phyloP scores from a whole-genome alignment of 2,329 filamentous ascomycete species.

The Fusarium zealandicum region DNA sequence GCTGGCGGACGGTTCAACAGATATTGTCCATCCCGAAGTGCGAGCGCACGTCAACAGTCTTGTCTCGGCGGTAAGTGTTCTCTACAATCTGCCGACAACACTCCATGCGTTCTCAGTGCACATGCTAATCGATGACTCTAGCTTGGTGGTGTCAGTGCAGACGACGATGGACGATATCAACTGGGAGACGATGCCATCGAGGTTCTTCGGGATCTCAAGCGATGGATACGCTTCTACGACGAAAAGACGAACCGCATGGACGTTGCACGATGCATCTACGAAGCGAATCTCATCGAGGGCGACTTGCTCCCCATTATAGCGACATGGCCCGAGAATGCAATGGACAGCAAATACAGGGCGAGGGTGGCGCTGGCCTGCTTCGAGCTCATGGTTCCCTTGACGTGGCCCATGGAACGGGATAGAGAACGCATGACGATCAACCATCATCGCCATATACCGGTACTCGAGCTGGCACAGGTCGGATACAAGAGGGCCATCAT shows the following conservation, averaged over 20 bases:
- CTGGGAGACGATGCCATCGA: slow-evolving; percentile 93
- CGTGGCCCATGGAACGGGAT: slow-evolving; percentile 88
- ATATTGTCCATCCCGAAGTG: slow-evolving; percentile 87
- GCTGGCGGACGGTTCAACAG: slow-evolving; percentile 56
- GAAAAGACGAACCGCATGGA: slow-evolving; percentile 94
- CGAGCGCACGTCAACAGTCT: slow-evolving; percentile 93
- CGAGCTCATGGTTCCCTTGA: slow-evolving; percentile 89
- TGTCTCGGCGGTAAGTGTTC: slow-evolving; percentile 79
- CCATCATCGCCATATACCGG: slow-evolving; percentile 89
- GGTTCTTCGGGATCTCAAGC: slow-evolving; percentile 89
- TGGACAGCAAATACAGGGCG: slow-evolving; percentile 76
- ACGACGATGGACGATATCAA: slow-evolving; percentile 82
- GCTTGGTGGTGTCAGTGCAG: slow-evolving; percentile 84
- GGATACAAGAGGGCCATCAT: slow-evolving; percentile 89
- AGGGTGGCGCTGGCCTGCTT: slow-evolving; percentile 85
- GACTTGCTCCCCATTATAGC: slow-evolving; percentile 91
- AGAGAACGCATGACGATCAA: slow-evolving; percentile 86
- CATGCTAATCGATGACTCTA: slow-evolving; percentile 48
- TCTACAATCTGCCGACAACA: not conserved
- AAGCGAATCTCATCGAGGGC: slow-evolving; percentile 89
- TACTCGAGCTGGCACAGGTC: slow-evolving; percentile 85
- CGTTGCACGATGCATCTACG: slow-evolving; percentile 88
- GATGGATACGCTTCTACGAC: slow-evolving; percentile 95
- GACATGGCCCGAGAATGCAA: slow-evolving; percentile 76
- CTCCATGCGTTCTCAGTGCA: not conserved